These are phyloP conservation scores for Oxyria digyna DNA, from an alignment of 148 eudicot species.

Conservation along the genomic window DNA sequence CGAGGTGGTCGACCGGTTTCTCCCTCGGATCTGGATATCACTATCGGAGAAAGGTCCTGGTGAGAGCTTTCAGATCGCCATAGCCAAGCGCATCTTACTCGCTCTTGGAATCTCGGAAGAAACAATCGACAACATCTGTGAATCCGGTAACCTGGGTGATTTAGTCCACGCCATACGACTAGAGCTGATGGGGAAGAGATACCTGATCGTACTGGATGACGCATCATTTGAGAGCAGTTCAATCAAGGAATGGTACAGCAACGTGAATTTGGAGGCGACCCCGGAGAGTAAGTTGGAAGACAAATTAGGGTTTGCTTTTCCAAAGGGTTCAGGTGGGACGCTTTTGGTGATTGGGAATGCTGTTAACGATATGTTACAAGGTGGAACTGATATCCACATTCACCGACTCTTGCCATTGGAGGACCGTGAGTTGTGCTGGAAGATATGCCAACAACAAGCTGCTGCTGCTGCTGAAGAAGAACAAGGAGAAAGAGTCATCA, in stretches of 20 bases:
- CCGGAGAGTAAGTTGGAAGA: not conserved
- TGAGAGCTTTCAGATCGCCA: not conserved
- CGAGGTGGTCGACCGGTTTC: not conserved
- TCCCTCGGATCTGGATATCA: constrained; percentile 9
- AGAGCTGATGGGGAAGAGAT: constrained; percentile 8
- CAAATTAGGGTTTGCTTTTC: not conserved
- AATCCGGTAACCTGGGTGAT: not conserved
- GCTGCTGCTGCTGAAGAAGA: too few relatives aligned
- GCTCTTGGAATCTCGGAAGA: constrained; percentile 8
- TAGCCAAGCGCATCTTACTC: not conserved
- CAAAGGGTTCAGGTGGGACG: constrained; percentile 1
- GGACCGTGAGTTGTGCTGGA: constrained; percentile 1
- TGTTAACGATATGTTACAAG: not conserved
- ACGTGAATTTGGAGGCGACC: too few relatives aligned
- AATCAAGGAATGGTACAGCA: not conserved
- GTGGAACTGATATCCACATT: not conserved
- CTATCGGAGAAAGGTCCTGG: not conserved
- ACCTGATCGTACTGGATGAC: constrained; percentile 1
- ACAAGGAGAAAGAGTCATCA: not conserved
- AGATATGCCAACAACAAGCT: not conserved
- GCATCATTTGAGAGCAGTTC: too few relatives aligned
- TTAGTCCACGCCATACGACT: not conserved
- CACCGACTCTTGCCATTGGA: constrained; percentile 4
- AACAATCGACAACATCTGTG: not conserved
- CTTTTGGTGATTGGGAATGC: constrained; percentile 3